These are phyloP conservation scores for Cnidoscolus chayamansa DNA, from an alignment of 441 rosid genomes.

Conservation along the genomic window DNA sequence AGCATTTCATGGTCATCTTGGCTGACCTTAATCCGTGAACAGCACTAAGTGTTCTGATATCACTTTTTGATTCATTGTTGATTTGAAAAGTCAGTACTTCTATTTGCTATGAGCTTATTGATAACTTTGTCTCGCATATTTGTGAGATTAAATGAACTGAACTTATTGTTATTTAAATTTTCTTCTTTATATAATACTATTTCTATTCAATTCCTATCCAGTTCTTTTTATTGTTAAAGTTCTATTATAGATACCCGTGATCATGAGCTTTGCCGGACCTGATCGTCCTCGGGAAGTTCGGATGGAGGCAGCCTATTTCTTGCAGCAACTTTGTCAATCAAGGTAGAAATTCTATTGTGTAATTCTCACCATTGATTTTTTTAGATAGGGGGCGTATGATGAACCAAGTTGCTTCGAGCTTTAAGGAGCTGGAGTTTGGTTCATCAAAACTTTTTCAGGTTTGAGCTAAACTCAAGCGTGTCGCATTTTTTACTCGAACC, in stretches of 20 bases:
- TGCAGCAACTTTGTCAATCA: slow-evolving; percentile 97
- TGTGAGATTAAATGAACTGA: neutral
- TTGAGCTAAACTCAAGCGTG: too few species aligned
- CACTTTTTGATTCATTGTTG: neutral
- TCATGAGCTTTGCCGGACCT: slow-evolving; percentile 69
- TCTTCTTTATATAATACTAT: neutral
- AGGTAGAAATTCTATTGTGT: slow-evolving; percentile 45
- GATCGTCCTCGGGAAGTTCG: slow-evolving; percentile 88
- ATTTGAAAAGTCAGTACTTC: neutral
- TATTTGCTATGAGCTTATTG: neutral
- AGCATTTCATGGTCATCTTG: too few species aligned
- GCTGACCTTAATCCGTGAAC: too few species aligned
- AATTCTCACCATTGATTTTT: slow-evolving; percentile 12
- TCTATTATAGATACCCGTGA: slow-evolving; percentile 74
- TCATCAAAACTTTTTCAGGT: too few species aligned
- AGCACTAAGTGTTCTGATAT: neutral
- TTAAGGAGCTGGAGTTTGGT: too few species aligned
- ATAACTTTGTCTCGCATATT: neutral
- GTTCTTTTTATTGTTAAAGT: slow-evolving; percentile 23
- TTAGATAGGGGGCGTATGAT: too few species aligned
- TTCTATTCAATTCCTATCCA: neutral
- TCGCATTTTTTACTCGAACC: too few species aligned
- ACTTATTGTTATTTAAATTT: neutral
- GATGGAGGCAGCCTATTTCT: slow-evolving; percentile 88
- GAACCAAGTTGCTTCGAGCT: too few species aligned